These are phyloP conservation scores for Pyrenula aspistea DNA, from an alignment of 495 filamentous ascomycete species.

Conservation along the genomic window DNA sequence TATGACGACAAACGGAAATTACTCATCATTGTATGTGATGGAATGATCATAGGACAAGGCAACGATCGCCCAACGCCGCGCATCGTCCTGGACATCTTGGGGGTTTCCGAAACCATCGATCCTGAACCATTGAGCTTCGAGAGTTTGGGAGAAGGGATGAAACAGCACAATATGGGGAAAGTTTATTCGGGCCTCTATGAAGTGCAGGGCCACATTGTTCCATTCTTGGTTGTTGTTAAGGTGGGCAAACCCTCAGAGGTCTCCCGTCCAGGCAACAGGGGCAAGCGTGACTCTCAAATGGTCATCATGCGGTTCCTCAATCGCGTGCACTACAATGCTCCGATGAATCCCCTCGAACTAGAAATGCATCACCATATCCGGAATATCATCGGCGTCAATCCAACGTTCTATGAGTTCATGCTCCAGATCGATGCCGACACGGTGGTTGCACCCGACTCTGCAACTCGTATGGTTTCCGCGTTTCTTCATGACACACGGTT, in stretches of 20 bases:
- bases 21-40: slow-evolving; percentile 86
- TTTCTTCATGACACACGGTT: slow-evolving; percentile 87
- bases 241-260: slow-evolving; percentile 96
- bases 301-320: slow-evolving; percentile 97
- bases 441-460: slow-evolving; percentile 80
- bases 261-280: slow-evolving; percentile 90
- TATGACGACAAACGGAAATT: slow-evolving; percentile 99
- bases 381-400: slow-evolving; percentile 98
- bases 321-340: slow-evolving; percentile 87
- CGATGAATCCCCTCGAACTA: slow-evolving; percentile 93
- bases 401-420: slow-evolving; percentile 95
- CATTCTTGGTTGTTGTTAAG: slow-evolving; percentile 94
- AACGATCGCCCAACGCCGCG: slow-evolving; percentile 92
- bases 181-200: slow-evolving; percentile 97
- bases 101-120: slow-evolving; percentile 84
- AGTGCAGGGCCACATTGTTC: slow-evolving; percentile 94
- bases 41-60: slow-evolving; percentile 98
- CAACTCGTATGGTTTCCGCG: slow-evolving; percentile 81
- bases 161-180: slow-evolving; percentile 99
- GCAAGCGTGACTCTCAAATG: slow-evolving; percentile 99
- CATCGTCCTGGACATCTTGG: slow-evolving; percentile 94
- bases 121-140: slow-evolving; percentile 98
- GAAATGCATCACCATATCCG: slow-evolving; percentile 99
- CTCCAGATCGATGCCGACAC: slow-evolving; percentile 97
- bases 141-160: slow-evolving; percentile 87